A percentile compares a stretch with the other conserved stretches of the same genome.
Evolutionary conservation across 2,329 filamentous ascomycete genomes (phyloP).

Genomic region (Exophiala lecanii-corni): DNA sequence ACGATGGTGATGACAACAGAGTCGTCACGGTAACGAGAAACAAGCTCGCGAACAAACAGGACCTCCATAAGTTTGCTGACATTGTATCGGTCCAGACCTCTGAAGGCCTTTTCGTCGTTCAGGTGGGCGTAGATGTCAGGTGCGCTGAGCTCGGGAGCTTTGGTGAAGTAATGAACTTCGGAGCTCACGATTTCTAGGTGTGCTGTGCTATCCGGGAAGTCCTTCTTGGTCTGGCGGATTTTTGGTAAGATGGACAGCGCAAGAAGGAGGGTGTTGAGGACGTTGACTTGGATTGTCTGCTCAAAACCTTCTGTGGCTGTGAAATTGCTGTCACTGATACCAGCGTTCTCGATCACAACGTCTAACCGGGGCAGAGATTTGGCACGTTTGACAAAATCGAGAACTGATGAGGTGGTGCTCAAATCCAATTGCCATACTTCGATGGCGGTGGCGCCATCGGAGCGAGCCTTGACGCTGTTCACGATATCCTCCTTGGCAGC

Average conservation of each 20-base stretch:
- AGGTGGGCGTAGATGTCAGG: slow-evolving; percentile 17
- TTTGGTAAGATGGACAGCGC: slow-evolving; percentile 25
- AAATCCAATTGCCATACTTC: slow-evolving; percentile 47
- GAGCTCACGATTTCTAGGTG: slow-evolving; percentile 25
- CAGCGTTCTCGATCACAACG: slow-evolving; percentile 37
- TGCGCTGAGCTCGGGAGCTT: slow-evolving; percentile 20
- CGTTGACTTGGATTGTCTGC: slow-evolving; percentile 29
- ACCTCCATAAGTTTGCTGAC: slow-evolving; percentile 24
- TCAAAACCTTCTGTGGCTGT: slow-evolving; percentile 21
- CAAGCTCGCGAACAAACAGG: slow-evolving; percentile 24
- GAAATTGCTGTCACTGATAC: slow-evolving; percentile 28
- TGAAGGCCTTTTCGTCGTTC: slow-evolving; percentile 15
- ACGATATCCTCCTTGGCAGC: slow-evolving; percentile 40
- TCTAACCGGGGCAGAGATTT: slow-evolving; percentile 33
- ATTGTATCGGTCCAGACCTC: slow-evolving; percentile 17
- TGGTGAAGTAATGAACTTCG: slow-evolving; percentile 24
- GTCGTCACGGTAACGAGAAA: slow-evolving; percentile 6
- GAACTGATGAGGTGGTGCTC: slow-evolving; percentile 31
- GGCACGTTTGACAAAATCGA: slow-evolving; percentile 32
- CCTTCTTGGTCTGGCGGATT: slow-evolving; percentile 21
- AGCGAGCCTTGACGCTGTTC: slow-evolving; percentile 26
- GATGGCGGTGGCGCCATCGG: slow-evolving; percentile 27
- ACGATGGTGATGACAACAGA: slow-evolving; percentile 25
- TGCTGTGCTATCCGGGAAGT: slow-evolving; percentile 14
- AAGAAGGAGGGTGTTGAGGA: slow-evolving; percentile 28